These are phyloP conservation scores for Cadophora luteo-olivacea DNA, from an alignment of 2,329 filamentous ascomycete genomes.

Conservation along the genomic window DNA sequence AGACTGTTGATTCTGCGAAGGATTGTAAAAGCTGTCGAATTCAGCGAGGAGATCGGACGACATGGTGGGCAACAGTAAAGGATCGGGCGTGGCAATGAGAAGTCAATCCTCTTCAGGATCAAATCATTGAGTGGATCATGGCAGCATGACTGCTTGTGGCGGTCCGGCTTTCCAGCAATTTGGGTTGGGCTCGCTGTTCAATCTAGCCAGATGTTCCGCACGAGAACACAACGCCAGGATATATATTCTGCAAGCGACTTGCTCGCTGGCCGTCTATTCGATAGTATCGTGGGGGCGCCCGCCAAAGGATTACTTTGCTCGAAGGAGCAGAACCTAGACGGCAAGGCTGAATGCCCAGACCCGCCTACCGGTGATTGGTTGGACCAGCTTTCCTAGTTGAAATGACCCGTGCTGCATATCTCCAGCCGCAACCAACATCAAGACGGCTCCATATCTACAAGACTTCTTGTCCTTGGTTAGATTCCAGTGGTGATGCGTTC, in stretches of 20 bases:
- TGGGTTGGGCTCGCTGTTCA: not conserved
- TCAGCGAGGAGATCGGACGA: constrained; percentile 71
- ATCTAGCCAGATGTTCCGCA: not conserved
- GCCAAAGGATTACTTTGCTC: not conserved
- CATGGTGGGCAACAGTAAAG: constrained; percentile 49
- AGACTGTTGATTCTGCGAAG: constrained; percentile 44
- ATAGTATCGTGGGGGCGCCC: not conserved
- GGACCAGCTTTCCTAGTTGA: not conserved
- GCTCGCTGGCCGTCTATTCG: constrained; percentile 2
- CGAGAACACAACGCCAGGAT: not conserved
- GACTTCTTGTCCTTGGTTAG: not conserved
- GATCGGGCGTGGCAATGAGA: constrained; percentile 2
- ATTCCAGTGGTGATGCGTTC: constrained; percentile 54
- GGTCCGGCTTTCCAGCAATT: not conserved
- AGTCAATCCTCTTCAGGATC: not conserved
- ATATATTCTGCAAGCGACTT: not conserved
- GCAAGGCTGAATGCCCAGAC: constrained; percentile 23
- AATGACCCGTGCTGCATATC: constrained; percentile 10
- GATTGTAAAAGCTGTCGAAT: constrained; percentile 58
- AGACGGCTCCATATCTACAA: not conserved
- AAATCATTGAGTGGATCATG: constrained; percentile 12
- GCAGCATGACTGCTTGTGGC: constrained; percentile 12
- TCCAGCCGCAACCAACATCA: constrained; percentile 18
- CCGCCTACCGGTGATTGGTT: constrained; percentile 8
- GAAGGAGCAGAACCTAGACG: not conserved